Percentiles rank a stretch among this genome's conserved stretches.
Evolutionary conservation across 805 yeast species (phyloP).

Genomic region (Candida loeiensis): DNA sequence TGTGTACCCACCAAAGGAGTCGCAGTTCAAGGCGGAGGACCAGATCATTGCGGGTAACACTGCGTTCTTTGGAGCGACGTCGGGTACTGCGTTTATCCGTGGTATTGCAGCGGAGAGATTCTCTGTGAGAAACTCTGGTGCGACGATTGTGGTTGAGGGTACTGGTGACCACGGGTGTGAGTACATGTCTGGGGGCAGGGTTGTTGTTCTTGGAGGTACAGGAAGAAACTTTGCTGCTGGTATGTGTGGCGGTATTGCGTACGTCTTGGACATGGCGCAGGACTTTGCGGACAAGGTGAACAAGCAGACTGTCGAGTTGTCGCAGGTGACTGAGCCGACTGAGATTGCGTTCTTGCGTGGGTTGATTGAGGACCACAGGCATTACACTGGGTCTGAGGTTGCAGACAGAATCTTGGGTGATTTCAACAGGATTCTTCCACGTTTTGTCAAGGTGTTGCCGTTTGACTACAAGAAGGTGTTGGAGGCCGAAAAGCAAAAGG

Average conservation of each 20-base stretch:
- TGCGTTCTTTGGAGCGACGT: slow-evolving; percentile 95
- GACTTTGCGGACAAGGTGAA: slow-evolving; percentile 82
- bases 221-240: slow-evolving; percentile 96
- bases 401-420: slow-evolving; percentile 80
- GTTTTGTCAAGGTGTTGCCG: slow-evolving; percentile 92
- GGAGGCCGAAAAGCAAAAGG: slow-evolving; percentile 65
- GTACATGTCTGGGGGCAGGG: slow-evolving; percentile 99
- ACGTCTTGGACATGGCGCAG: slow-evolving; percentile 92
- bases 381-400: slow-evolving; percentile 87
- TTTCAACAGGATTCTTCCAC: slow-evolving; percentile 82
- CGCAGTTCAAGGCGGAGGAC: slow-evolving; percentile 89
- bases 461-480: slow-evolving; percentile 86
- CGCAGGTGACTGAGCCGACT: slow-evolving; percentile 73
- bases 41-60: slow-evolving; percentile 96
- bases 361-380: slow-evolving; percentile 90
- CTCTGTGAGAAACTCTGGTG: slow-evolving; percentile 98
- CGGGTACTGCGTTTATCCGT: slow-evolving; percentile 88
- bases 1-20: slow-evolving; percentile 84
- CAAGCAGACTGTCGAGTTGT: slow-evolving; percentile 74
- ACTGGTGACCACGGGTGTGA: slow-evolving; percentile 99
- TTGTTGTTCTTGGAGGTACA: slow-evolving; percentile 84
- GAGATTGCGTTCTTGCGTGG: slow-evolving; percentile 95
- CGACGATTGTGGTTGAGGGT: slow-evolving; percentile 94
- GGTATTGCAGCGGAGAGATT: slow-evolving; percentile 99
- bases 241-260: slow-evolving; percentile 99